Evolutionary conservation across 495 filamentous ascomycete genomes (phyloP), one percentile per base, ranked within the genome.

Genomic region (Aspergillus cavernicola): DNA sequence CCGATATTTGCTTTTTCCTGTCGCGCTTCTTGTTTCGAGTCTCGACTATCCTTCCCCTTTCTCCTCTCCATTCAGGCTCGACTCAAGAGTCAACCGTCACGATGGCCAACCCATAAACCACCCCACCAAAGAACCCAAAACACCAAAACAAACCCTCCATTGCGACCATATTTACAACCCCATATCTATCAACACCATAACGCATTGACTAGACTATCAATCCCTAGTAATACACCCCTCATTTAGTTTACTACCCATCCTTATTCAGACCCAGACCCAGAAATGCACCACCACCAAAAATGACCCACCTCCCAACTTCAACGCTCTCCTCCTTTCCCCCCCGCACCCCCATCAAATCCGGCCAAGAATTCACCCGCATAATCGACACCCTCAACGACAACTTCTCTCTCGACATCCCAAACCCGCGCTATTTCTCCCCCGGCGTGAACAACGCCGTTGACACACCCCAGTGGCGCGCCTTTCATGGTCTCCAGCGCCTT

Each of bases 381-480:
- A 55, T 66, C 33, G 53, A 63, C 28, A 16, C 22, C 2, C 52
- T 71, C 38, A 71, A 71, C 52, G 49, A 58, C 0, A 20, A 57
- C 35, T 71, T 56, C 32, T 52, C 33, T 0, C 56, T 71, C 1
- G 56, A 66, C 9, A 59, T 71, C 11, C 58, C 61, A 0, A 62
- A 60, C 35, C 60, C 64, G 0, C 50, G 40, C 0, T 29, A 57
- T 13, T 60, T 47, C 28, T 68, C 66, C 0, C 64, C 66, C 1
- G 40, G 47, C 0, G 5, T 22, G 6, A 39, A 52, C 8, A 33
- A 29, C 16, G 16, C 28, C 1, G 38, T 60, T 9, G 45, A 39
- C 0, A 54, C 59, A 0, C 28, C 32, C 16, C 33, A 31, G n/a
- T 65, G 59, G 61, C 38, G 42, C 7, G 15, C 20, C 18, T 64